Base-by-base conservation (phyloP, 1,139 yeast species). In the Wickerhamomyces sp. region DNA sequence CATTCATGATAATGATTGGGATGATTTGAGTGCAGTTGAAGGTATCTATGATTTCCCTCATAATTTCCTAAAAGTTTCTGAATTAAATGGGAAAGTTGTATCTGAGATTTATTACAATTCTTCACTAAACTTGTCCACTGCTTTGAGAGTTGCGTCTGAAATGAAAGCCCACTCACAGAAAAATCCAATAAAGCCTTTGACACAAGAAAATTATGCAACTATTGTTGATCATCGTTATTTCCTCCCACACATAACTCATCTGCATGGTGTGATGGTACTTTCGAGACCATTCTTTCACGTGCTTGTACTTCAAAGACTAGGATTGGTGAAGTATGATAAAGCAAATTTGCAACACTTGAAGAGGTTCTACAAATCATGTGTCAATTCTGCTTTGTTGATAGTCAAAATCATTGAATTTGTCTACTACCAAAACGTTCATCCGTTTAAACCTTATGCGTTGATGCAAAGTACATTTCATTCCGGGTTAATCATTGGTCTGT, bases 241-340 rank as follows among this genome's bases (percentile, higher is more conserved):
- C 16, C 23, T 47, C 10, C 49, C 49, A 4, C 72, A 70, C 49
- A 51, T 68, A 17, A 54, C 61, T 9, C 66, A 68, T 38, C 51
- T 70, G 23, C 59, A 61, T 47, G 66, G 69, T 2, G 61, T 69
- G 16, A 58, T 69, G 42, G 48, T 70, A 19, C 51, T 71, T 16
- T 57, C 72, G 23, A 57, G 74, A 16, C 75, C 77, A 10, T 68
- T 70, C 40, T 66, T 68, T 48, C 61, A 68, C 49, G 64, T 62
- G 35, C 47, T 55, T 30, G 46, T 57, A 4, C 41, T 58, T 16
- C 49, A 47, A 27, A 51, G 50, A 17, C 36, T 49, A 32, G 39
- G 49, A 21, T 23, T 46, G 14, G 40, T 44, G 19, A 32, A 32
- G 13, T 45, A 33, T 31, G 38, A 36, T 38, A 33, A 41, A 20